phyloP scores from a whole-genome alignment of 2,329 filamentous ascomycete species.

The Xylaria sp. region DNA sequence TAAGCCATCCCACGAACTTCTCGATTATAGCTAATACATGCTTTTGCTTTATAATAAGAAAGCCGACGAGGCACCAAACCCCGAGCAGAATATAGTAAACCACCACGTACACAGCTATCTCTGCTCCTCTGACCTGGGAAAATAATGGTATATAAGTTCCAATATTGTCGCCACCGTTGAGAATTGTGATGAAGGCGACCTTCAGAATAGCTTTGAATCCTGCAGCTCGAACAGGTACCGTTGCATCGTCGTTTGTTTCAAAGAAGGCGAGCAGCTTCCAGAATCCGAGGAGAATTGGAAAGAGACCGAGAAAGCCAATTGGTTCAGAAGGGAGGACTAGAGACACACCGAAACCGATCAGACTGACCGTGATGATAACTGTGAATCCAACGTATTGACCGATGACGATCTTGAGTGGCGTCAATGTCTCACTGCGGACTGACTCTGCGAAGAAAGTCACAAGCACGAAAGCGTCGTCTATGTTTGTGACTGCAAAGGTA shows the following conservation, averaged over 20 bases:
- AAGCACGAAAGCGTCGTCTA: not conserved
- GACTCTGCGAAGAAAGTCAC: not conserved
- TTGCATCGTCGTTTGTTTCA: not conserved
- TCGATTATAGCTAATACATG: not conserved
- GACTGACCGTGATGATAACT: not conserved
- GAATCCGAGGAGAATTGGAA: not conserved
- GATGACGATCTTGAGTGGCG: not conserved
- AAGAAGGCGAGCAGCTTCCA: not conserved
- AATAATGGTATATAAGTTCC: not conserved
- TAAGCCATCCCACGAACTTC: not conserved
- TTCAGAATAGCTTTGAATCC: not conserved
- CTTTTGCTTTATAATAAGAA: not conserved
- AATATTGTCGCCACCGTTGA: not conserved
- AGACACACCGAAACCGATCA: not conserved
- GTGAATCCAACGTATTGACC: not conserved
- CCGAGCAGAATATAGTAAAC: not conserved
- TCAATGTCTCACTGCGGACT: not conserved
- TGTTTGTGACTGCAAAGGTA: not conserved
- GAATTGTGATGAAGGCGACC: not conserved
- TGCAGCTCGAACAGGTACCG: not conserved
- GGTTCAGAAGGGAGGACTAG: not conserved
- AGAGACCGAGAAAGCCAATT: not conserved
- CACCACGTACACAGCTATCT: not conserved
- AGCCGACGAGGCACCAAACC: not conserved
- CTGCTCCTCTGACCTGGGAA: not conserved